Evolutionary conservation across 768 basidiomycete species (phyloP), one percentile per base, ranked within the genome.

Genomic region (Russula virescens): DNA sequence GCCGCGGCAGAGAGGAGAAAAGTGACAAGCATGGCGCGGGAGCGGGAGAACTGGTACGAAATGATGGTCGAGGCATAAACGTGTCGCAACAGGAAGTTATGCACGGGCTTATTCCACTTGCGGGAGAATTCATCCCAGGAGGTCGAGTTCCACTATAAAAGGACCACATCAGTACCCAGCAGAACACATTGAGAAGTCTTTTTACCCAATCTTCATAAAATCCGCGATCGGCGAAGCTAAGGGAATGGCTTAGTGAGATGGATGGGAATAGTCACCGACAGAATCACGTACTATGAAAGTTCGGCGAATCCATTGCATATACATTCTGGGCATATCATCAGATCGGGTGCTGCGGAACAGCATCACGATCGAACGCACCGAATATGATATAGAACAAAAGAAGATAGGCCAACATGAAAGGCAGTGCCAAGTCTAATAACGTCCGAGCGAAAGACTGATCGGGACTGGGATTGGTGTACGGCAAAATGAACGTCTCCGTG

Each of bases 31-130:
- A 96, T 92, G 13, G 97, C 97, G n/a, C 81, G 79, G 6, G 81
- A 80, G 61, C 82, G 83, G 47, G 91, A 89, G 55, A 97, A 74
- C 62, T 83, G 80, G 73, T 91, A 89, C 57, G 85, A 82, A 49
- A 83, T 77, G 60, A 96, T 91, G 8, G 91, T 85, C 11, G 94
- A 89, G 3, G 94, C 88, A 69, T 99, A 99, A 35, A 99, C 94
- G 71, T 99, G 97, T 13, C 93, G 86, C 19, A 98, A 81, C 43
- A 99, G 83, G 81, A 92, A 92, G n/a, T 81, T 81, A 68, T 98
- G 88, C 35, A 98, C 96, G 13, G 96, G 96, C 67, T 91, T 94
- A 76, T 98, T 98, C 96, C 97, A 98, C 76, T 96, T 95, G 48
- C 97, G 86, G 4, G 95, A 91, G 73, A 96, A 98, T 73, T 98